Evolutionary conservation across 768 basidiomycete species (phyloP), one percentile per base, ranked within the genome.

Genomic region (Asterophora parasitica): DNA sequence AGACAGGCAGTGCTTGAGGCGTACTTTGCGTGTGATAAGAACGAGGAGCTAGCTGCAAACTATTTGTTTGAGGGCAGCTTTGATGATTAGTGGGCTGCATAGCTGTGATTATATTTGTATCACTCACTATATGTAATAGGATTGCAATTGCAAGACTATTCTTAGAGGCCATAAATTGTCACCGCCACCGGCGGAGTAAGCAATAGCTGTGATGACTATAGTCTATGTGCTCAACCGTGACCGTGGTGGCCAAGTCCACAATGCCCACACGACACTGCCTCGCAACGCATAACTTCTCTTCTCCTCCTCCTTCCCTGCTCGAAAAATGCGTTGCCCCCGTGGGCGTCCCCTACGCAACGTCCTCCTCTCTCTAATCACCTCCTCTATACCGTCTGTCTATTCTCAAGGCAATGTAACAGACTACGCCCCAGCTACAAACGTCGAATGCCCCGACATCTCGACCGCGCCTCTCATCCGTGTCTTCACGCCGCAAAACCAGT

Each of bases 1-100:
- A 78, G 91, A 33, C 75, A 92, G 36, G 71, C 73, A 0, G 95
- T 76, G 13, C 69, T 94, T 31, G 81, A 97, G 65, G 96, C 96
- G 1, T 99, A 88, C 67, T 80, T 95, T 61, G 88, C 85, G 1
- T 97, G 94, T 65, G 96, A 92, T 65, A 92, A 90, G 78, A 92
- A 98, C 61, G 96, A 98, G 68, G 92, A 97, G 61, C 69, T 94
- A 15, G 93, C 96, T 7, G 95, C 95, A 12, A 96, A 96, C 61
- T 95, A 85, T 58, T 66, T 97, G 58, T 94, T 97, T 54, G 93
- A 95, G 57, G 59, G 68, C 46, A 71, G 72, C 23, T 84, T 82
- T 58, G 82, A 81, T 1, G 82, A 78, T 44, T 66, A 57, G 46
- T 32, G 41, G n/a, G n/a, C n/a, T n/a, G n/a, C n/a, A n/a, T n/a